Base-by-base conservation (phyloP, 768 basidiomycete species). In the Calocybe indica region DNA sequence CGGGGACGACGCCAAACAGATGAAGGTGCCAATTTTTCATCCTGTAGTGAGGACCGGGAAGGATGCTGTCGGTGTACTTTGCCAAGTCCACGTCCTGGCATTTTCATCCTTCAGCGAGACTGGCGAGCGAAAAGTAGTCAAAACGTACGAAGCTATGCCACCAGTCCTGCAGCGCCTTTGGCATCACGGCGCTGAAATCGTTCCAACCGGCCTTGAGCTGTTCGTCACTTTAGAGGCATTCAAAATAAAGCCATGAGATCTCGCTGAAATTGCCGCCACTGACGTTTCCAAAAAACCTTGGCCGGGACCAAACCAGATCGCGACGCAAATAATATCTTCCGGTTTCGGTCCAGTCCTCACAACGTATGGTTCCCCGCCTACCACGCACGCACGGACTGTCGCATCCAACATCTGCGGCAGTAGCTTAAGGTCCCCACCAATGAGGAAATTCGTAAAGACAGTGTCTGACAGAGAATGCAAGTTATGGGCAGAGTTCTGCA, bases 231-330 rank as follows among this genome's bases (percentile, higher is more conserved):
- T 6, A 11, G 40, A 28, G 15, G 15, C 12, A 6, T 14, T 28
- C 14, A 10, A 14, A 14, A 8, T 40, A 40, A 28, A 41, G 10
- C 12, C 40, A 41, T 41, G 13, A 28, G 22, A 41, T 6, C 13
- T 8, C 8, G 12, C 13, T n/a, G 13, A 7, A 22, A n/a, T 13
- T 38, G 37, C 13, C 10, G 37, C 13, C 13, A 7, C 40, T 15
- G 7, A 63, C 63, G 58, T 65, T 3, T 55, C 45, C 30, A 58
- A 52, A 12, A 52, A 40, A 11, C 48, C 50, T 40, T 55, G 52
- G 1, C 65, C 64, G 5, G 65, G 67, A 0, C 62, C 60, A 51
- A 57, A 64, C 63, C 64, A 66, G 9, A 62, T 12, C 7, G 63
- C 61, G 6, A 56, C 62, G n/a, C 64, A 62, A 8, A 66, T 54